Evolutionary conservation across 306 rosid genomes (phyloP).

Genomic region (Geum urbanum): DNA sequence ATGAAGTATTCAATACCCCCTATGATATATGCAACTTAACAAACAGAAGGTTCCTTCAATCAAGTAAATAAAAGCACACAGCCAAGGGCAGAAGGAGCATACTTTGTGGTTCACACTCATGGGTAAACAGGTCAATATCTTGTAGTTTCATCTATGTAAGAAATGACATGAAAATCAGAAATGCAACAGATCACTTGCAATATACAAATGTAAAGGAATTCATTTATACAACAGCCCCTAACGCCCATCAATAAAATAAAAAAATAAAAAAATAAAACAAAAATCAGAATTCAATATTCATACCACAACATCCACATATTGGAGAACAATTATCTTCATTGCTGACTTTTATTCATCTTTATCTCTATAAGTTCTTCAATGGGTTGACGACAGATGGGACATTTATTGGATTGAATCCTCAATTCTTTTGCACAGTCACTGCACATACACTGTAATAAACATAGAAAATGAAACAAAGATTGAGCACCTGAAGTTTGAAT

Average conservation of each 20-base stretch:
- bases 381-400: constrained; percentile 91
- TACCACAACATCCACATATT: constrained; percentile 34
- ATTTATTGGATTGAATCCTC: constrained; percentile 68
- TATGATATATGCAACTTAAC: neutral
- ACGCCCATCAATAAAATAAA: constrained; percentile 27
- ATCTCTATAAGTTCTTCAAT: constrained; percentile 77
- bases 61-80: constrained; percentile 9
- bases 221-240: constrained; percentile 24
- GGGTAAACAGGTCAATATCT: neutral
- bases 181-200: constrained; percentile 23
- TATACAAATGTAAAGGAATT: constrained; percentile 33
- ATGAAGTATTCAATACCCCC: constrained; percentile 1
- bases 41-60: constrained; percentile 7
- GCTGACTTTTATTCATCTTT: constrained; percentile 48
- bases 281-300: constrained; percentile 20
- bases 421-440: constrained; percentile 77
- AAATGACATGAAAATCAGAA: constrained; percentile 28
- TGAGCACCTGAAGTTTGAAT: constrained; percentile 7
- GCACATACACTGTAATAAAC: constrained; percentile 77
- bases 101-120: constrained; percentile 16
- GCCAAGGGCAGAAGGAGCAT: constrained; percentile 7
- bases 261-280: neutral
- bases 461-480: constrained; percentile 19
- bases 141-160: constrained; percentile 6
- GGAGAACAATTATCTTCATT: constrained; percentile 28